Base-by-base conservation (phyloP, 768 basidiomycete species). In the Amanita fuliginea region DNA sequence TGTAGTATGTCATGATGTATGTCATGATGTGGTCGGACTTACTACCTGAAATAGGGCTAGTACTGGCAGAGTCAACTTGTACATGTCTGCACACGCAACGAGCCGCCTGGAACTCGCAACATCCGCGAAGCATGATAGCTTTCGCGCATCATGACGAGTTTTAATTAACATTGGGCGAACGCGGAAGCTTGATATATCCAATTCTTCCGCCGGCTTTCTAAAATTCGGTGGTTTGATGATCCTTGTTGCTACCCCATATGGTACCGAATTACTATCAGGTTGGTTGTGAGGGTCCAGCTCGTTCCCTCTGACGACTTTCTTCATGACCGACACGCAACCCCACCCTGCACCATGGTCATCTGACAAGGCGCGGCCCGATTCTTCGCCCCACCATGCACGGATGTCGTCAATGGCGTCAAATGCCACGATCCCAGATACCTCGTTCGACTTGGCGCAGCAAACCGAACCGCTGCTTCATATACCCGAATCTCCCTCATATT, bases 381-480 rank as follows among this genome's bases (percentile, higher is more conserved):
- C 48, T 4, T 42, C 40, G 9, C 48, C 33, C n/a, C 9, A 16
- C 18, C 40, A 33, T 11, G 10, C 26, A 4, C 48, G 42, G n/a
- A 32, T 21, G 19, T 43, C 19, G 24, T 60, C 60, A 0, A 56
- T 60, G 6, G 44, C 53, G 26, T 63, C 63, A 9, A 59, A 52
- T 24, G 50, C 51, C 35, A 65, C 63, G 2, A 55, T 64, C 14
- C 58, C 55, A 10, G 56, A 60, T 13, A 60, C 52, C 26, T 57
- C 56, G 24, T 63, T 62, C 18, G 65, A 66, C 26, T 42, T 51
- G 24, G 66, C 67, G 2, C 62, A 66, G 53, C 62, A 64, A 18
- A 65, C 63, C 37, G 63, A 68, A 44, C 67, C 68, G 2, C 56
- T 70, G 14, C 62, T 70, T n/a, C 57, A 60, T 14, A 51, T 59